phyloP scores from a whole-genome alignment of 345 rosid genomes.

The Clarkia xantiana region DNA sequence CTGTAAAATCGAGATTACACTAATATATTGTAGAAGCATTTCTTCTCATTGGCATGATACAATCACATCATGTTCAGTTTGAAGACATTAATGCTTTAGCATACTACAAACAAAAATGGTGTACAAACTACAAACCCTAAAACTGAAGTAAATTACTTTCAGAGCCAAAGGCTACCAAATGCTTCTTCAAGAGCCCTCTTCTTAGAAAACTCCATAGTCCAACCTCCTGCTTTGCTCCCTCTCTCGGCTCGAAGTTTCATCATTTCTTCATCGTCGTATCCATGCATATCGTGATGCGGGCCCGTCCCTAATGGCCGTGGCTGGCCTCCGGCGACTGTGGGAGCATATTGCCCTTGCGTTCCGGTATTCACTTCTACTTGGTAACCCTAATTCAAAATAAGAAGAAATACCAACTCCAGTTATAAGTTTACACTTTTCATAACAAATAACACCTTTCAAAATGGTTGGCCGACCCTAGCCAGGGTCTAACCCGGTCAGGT shows the following conservation, averaged over 20 bases:
- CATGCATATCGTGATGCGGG: conserved; percentile 65
- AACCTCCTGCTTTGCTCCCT: conserved; percentile 74
- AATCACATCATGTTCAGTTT: not conserved
- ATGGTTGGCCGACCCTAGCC: too few relatives aligned
- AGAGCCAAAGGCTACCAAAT: conserved; percentile 75
- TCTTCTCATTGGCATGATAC: not conserved
- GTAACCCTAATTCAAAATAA: conserved; percentile 17
- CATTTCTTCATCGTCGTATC: conserved; percentile 64
- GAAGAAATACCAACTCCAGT: not conserved
- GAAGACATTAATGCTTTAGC: not conserved
- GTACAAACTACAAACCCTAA: not conserved
- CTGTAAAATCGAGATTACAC: too few relatives aligned
- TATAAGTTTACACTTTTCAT: not conserved
- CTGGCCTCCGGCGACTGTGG: conserved; percentile 53
- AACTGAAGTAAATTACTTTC: conserved; percentile 5
- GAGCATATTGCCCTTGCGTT: conserved; percentile 46
- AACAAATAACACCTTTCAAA: not conserved
- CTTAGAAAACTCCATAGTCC: conserved; percentile 70
- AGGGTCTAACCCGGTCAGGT: too few relatives aligned
- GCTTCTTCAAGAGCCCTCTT: conserved; percentile 91
- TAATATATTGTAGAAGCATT: too few relatives aligned
- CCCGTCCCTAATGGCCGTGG: conserved; percentile 68
- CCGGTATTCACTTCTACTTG: conserved; percentile 27
- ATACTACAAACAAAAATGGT: not conserved
- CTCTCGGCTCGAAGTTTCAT: conserved; percentile 62